Percentiles rank a stretch among this genome's conserved stretches.
These are phyloP conservation scores for Mycena galopus DNA, from an alignment of 768 basidiomycete species.

Conservation along the genomic window DNA sequence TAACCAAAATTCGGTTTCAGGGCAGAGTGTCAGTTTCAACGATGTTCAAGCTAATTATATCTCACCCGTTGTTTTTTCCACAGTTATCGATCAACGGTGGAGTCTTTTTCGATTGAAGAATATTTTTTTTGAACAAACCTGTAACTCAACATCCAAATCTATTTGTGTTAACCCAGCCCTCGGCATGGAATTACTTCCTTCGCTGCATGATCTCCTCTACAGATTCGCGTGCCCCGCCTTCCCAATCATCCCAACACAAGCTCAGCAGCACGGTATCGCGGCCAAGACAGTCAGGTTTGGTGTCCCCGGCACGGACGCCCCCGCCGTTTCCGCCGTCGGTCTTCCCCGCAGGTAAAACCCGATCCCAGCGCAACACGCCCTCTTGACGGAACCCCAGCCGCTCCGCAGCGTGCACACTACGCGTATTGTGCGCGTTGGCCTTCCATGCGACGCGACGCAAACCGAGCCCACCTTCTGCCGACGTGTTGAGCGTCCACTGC, in stretches of 20 bases:
- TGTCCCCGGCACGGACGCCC: slow-evolving; percentile 46
- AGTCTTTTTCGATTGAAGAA: slow-evolving; percentile 14
- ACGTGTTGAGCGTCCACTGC: slow-evolving; percentile 57
- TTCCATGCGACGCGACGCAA: slow-evolving; percentile 76
- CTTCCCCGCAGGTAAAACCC: slow-evolving; percentile 58
- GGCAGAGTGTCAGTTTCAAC: slow-evolving; percentile 17
- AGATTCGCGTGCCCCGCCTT: slow-evolving; percentile 48
- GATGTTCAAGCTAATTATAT: neutral
- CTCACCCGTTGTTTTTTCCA: neutral
- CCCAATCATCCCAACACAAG: slow-evolving; percentile 66
- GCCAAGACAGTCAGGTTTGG: slow-evolving; percentile 41
- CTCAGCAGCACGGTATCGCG: slow-evolving; percentile 55
- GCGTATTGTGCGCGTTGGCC: slow-evolving; percentile 60
- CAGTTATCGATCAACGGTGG: slow-evolving; percentile 29
- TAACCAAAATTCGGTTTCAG: neutral
- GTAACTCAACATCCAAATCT: no score
- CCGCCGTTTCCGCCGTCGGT: slow-evolving; percentile 52
- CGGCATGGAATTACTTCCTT: neutral
- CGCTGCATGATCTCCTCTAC: slow-evolving; percentile 46
- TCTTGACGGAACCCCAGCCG: slow-evolving; percentile 73
- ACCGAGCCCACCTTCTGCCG: slow-evolving; percentile 60
- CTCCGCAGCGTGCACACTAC: slow-evolving; percentile 65
- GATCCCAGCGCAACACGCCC: slow-evolving; percentile 66
- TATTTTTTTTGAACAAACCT: neutral
- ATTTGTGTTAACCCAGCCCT: neutral